phyloP scores from a whole-genome alignment of 441 rosid genomes.

The Populus hybrid region DNA sequence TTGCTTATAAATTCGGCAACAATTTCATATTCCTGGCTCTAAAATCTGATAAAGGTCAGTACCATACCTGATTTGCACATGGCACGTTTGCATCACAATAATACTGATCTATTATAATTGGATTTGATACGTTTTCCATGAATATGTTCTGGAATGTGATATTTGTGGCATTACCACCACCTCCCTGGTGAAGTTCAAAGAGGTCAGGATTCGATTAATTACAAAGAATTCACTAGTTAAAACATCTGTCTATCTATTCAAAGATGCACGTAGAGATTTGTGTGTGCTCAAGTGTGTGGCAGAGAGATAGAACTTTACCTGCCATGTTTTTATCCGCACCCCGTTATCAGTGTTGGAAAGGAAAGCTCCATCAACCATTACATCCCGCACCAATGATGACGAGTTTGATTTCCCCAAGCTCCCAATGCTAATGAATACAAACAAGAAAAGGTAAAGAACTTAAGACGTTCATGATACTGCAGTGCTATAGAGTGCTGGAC shows the following conservation, averaged over 20 bases:
- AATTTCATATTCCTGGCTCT: background rate
- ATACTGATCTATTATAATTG: conserved; percentile 82
- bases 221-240: background rate
- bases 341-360: conserved; percentile 75
- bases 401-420: conserved; percentile 81
- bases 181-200: conserved; percentile 56
- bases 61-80: conserved; percentile 76
- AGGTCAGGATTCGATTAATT: conserved; percentile 1
- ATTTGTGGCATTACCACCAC: conserved; percentile 60
- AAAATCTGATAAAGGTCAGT: background rate
- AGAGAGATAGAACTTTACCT: conserved; percentile 43
- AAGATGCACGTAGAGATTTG: too few species aligned
- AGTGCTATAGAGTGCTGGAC: background rate
- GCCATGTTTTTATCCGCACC: conserved; percentile 95
- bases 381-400: conserved; percentile 48
- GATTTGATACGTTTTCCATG: conserved; percentile 84
- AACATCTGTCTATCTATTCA: background rate
- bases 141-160: conserved; percentile 55
- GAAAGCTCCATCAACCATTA: conserved; percentile 59
- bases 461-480: background rate
- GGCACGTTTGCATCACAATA: conserved; percentile 74
- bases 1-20: background rate
- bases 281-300: background rate
- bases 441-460: background rate
- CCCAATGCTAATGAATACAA: conserved; percentile 55